Conservation (phyloP, 2,329 filamentous ascomycete genomes). For the Colletotrichum kahawae region DNA sequence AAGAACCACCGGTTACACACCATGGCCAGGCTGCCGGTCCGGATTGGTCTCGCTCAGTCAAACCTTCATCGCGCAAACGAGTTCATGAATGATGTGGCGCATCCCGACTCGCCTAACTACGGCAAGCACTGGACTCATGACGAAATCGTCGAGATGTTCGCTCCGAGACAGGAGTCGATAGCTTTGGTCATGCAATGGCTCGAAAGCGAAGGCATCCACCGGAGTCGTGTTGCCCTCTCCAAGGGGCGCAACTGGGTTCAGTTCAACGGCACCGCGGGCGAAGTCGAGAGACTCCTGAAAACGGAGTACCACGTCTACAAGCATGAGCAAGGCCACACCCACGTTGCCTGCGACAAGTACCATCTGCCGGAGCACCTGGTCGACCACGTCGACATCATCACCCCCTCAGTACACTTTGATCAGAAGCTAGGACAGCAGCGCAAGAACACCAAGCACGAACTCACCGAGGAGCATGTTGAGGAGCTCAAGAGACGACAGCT, state of each 20-base stretch:
- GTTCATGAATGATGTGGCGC: conserved; percentile 23
- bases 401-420: conserved; percentile 44
- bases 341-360: conserved; percentile 47
- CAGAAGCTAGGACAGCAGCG: conserved; percentile 31
- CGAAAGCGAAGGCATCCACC: conserved; percentile 52
- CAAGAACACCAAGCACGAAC: conserved; percentile 24
- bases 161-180: conserved; percentile 48
- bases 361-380: conserved; percentile 41
- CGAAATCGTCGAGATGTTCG: conserved; percentile 48
- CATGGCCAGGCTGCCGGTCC: conserved; percentile 19
- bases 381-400: conserved; percentile 45
- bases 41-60: conserved; percentile 23
- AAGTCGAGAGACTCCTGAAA: conserved; percentile 58
- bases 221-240: conserved; percentile 52
- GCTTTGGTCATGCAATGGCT: conserved; percentile 59
- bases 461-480: conserved; percentile 26
- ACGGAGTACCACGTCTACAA: conserved; percentile 58
- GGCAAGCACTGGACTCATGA: conserved; percentile 51
- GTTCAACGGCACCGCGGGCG: conserved; percentile 58
- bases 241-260: conserved; percentile 57
- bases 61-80: conserved; percentile 23
- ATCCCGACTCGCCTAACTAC: conserved; percentile 49
- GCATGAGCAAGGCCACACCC: conserved; percentile 38
- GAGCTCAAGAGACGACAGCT: conserved; percentile 29
- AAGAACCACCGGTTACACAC: conserved; percentile 15